A percentile compares a stretch with the other conserved stretches of the same genome.
phyloP scores from a whole-genome alignment of 2,329 filamentous ascomycete genomes.

The Colletotrichum sp. region DNA sequence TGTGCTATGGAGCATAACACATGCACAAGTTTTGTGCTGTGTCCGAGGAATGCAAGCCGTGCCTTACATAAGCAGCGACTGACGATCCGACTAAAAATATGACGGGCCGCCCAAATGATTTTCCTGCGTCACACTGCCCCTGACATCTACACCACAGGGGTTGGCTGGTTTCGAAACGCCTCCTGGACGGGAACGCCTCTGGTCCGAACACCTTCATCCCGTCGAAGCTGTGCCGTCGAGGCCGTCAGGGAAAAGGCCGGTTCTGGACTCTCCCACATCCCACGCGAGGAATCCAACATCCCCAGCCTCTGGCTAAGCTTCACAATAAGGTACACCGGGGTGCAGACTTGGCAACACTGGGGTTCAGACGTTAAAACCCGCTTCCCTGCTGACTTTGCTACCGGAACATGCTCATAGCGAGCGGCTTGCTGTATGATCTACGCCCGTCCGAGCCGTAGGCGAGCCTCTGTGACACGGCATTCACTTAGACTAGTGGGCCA shows the following conservation, averaged over 20 bases:
- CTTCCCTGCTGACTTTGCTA: slow-evolving; percentile 16
- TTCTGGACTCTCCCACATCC: not conserved
- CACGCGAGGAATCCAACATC: not conserved
- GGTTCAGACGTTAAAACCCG: not conserved
- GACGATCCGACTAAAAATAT: not conserved
- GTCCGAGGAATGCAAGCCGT: not conserved
- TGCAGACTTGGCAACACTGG: slow-evolving; percentile 15
- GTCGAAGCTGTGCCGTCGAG: not conserved
- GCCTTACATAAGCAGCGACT: not conserved
- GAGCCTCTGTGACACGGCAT: slow-evolving; percentile 1
- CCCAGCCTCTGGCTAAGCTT: slow-evolving; percentile 5
- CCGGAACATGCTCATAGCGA: slow-evolving; percentile 18
- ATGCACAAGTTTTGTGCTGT: not conserved
- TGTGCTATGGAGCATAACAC: not conserved
- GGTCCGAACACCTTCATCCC: slow-evolving; percentile 17
- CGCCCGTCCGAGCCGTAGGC: not conserved
- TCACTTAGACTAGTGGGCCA: slow-evolving; percentile 12
- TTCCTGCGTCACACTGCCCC: not conserved
- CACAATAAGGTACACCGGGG: slow-evolving; percentile 18
- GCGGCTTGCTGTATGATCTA: slow-evolving; percentile 16
- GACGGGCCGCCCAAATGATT: slow-evolving; percentile 5
- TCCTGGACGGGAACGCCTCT: slow-evolving; percentile 11
- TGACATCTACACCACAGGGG: not conserved
- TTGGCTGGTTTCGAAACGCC: slow-evolving; percentile 17
- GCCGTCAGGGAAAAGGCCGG: not conserved